A percentile compares a stretch with the other conserved stretches of the same genome.
Evolutionary conservation across 192 early-diverging fungal genomes (phyloP).

Genomic region (Helicostylum pulchrum): DNA sequence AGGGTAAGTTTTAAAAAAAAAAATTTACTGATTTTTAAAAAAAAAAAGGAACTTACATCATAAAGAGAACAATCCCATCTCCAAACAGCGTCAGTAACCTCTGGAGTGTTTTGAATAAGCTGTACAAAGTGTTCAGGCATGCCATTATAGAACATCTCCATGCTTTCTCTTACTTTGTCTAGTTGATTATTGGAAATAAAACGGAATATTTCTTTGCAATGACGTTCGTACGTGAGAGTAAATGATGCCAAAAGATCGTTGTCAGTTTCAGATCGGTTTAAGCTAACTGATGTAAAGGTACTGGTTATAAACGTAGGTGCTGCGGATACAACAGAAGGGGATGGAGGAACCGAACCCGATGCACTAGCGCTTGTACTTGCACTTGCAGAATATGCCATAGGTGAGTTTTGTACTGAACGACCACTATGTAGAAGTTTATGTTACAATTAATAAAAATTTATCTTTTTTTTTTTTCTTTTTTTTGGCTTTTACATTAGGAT

Average conservation of each 20-base stretch:
- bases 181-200: not conserved
- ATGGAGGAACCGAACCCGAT: too few relatives aligned
- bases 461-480: not conserved
- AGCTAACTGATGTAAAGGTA: too few relatives aligned
- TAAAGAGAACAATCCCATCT: constrained; percentile 49
- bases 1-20: not conserved
- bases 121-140: constrained; percentile 9
- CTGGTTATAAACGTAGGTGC: not conserved
- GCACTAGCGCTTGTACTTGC: too few relatives aligned
- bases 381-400: too few relatives aligned
- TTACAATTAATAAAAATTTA: too few relatives aligned
- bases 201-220: constrained; percentile 5
- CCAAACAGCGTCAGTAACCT: constrained; percentile 45
- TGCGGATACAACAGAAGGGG: not conserved
- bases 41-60: constrained; percentile 40
- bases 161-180: not conserved
- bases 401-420: too few relatives aligned
- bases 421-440: too few relatives aligned
- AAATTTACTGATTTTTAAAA: not conserved
- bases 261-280: not conserved
- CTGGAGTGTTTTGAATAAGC: constrained; percentile 23
- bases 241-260: not conserved
- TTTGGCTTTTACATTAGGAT: not conserved
- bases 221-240: constrained; percentile 1
- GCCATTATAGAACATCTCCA: constrained; percentile 7